These are phyloP conservation scores for Gastrolobium bilobum DNA, from an alignment of 306 rosid species.

Conservation along the genomic window DNA sequence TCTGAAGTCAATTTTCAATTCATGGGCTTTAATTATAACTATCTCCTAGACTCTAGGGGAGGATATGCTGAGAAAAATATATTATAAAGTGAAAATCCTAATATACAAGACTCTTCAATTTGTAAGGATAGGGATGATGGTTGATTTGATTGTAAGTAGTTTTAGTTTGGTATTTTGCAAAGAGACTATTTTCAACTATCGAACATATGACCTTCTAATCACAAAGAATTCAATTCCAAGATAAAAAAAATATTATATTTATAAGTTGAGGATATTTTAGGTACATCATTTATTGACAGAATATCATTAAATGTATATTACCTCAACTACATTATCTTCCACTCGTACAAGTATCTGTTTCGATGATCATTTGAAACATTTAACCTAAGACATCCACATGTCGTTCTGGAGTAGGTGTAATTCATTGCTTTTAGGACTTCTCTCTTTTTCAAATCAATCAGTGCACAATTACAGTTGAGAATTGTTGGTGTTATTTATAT, in stretches of 20 bases:
- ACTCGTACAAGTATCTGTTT: not conserved
- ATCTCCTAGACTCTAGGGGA: not conserved
- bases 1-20: not conserved
- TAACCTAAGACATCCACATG: not conserved
- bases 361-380: conserved; percentile 7
- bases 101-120: no score
- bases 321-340: not conserved
- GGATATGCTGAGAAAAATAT: not conserved
- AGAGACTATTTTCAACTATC: no score
- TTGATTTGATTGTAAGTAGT: no score
- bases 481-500: conserved; percentile 35
- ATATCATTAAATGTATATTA: not conserved
- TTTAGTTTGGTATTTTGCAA: no score
- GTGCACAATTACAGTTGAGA: conserved; percentile 33
- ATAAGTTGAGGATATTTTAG: not conserved
- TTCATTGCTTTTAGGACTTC: conserved; percentile 23
- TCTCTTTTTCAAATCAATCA: conserved; percentile 32
- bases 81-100: no score
- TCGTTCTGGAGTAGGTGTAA: conserved; percentile 23
- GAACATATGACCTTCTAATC: no score
- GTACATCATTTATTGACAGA: not conserved
- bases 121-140: no score
- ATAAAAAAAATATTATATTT: no score
- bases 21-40: not conserved
- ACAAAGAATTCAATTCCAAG: no score